Conservation (phyloP, 768 basidiomycete genomes). For the Chalciporus chontae region DNA sequence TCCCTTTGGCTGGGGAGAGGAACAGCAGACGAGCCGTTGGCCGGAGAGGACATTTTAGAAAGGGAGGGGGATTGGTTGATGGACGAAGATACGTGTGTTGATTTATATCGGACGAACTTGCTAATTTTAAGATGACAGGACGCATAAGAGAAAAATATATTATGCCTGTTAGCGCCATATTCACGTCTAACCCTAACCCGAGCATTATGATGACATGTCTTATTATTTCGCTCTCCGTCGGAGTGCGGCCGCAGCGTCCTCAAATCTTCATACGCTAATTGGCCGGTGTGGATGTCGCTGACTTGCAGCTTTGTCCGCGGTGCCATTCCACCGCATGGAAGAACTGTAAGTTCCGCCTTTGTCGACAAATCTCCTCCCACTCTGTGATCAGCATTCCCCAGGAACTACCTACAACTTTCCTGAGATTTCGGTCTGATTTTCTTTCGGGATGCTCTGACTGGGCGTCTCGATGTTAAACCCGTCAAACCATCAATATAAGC, state of each 20-base stretch:
- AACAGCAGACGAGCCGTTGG: slow-evolving; percentile 12
- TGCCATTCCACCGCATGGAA: not conserved
- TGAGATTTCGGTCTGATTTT: not conserved
- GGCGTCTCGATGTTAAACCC: not conserved
- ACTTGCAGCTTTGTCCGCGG: not conserved
- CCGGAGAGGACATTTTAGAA: slow-evolving; percentile 18
- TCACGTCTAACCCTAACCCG: slow-evolving; percentile 18
- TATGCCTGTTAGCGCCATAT: not conserved
- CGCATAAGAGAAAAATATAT: too few relatives aligned
- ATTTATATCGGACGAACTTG: slow-evolving; percentile 8
- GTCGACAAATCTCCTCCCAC: not conserved
- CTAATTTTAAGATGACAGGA: not conserved
- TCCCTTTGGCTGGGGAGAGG: slow-evolving; percentile 19
- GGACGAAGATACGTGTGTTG: not conserved
- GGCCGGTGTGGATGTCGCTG: not conserved
- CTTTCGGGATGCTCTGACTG: not conserved
- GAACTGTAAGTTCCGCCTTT: not conserved
- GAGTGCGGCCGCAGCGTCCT: not conserved
- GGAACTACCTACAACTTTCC: not conserved
- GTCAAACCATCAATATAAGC: not conserved
- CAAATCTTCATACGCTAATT: not conserved
- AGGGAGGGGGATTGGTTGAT: not conserved
- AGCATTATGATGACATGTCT: not conserved
- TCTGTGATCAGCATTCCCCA: not conserved
- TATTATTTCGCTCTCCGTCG: not conserved